These are phyloP conservation scores for Phytophthora uliginosa DNA, from an alignment of 352 stramenopile species.

Conservation along the genomic window DNA sequence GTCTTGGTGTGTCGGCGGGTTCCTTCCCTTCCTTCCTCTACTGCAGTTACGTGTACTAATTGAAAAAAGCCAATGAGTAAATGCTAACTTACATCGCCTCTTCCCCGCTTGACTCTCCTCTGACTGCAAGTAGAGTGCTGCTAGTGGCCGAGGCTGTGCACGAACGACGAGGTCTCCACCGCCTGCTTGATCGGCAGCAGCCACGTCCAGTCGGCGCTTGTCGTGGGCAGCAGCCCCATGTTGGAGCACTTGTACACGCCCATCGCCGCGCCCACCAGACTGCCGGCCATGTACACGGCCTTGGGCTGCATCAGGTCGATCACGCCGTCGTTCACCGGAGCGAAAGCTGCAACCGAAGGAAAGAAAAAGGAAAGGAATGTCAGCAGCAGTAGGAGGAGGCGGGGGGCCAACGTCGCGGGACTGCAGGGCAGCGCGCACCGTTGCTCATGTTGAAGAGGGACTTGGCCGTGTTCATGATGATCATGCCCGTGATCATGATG, in stretches of 20 bases:
- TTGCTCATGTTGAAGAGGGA: constrained; percentile 88
- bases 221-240: constrained; percentile 94
- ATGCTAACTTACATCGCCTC: constrained; percentile 35
- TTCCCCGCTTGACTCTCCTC: neutral
- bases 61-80: constrained; percentile 39
- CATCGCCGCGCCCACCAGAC: constrained; percentile 88
- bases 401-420: neutral
- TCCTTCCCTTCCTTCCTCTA: constrained; percentile 17
- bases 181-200: constrained; percentile 88
- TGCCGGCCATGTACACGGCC: constrained; percentile 90
- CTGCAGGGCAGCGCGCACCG: constrained; percentile 43
- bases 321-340: constrained; percentile 75
- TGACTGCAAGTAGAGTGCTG: neutral
- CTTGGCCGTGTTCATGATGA: constrained; percentile 94
- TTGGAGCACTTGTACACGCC: constrained; percentile 94
- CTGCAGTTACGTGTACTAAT: constrained; percentile 48
- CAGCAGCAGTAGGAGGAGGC: neutral
- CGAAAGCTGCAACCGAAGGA: constrained; percentile 63
- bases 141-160: constrained; percentile 47
- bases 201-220: constrained; percentile 94
- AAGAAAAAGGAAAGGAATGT: neutral
- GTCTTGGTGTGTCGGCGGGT: constrained; percentile 27
- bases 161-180: constrained; percentile 82
- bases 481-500: constrained; percentile 96
- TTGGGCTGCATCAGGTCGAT: constrained; percentile 91